Conservation (phyloP, 2,329 filamentous ascomycete species). For the Colletotrichum sp. region DNA sequence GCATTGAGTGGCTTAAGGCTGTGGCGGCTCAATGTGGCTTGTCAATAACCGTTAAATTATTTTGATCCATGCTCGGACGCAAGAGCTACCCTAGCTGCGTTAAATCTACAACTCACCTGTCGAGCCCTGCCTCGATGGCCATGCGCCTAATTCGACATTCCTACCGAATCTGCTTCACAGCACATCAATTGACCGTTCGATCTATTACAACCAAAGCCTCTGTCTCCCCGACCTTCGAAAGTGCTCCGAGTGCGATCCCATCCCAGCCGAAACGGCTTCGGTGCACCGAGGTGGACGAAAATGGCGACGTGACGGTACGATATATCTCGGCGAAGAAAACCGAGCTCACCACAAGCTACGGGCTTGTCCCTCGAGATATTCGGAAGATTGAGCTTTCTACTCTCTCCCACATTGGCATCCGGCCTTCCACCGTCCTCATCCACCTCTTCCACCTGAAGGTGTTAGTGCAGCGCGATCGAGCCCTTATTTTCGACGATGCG, state of each 20-base stretch:
- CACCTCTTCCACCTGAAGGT: constrained; percentile 94
- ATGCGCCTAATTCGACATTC: background rate
- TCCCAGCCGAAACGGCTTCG: constrained; percentile 58
- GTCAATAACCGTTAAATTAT: background rate
- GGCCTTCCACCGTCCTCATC: constrained; percentile 89
- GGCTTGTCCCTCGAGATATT: constrained; percentile 88
- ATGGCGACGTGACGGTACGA: constrained; percentile 89
- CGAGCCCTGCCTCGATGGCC: background rate
- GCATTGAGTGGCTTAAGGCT: background rate
- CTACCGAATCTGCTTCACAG: background rate
- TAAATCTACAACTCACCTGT: background rate
- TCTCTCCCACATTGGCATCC: constrained; percentile 91
- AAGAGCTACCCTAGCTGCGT: background rate
- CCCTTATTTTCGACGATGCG: constrained; percentile 93
- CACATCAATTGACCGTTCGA: background rate
- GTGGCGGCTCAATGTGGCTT: background rate
- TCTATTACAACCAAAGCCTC: background rate
- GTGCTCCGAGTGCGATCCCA: background rate
- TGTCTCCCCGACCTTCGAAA: background rate
- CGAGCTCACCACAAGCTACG: constrained; percentile 92
- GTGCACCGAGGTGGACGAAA: constrained; percentile 93
- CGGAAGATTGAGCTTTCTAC: constrained; percentile 97
- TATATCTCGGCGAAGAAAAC: constrained; percentile 97
- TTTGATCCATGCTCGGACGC: background rate
- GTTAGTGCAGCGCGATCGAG: constrained; percentile 91